phyloP scores from a whole-genome alignment of 2,329 filamentous ascomycete genomes.

The Pyrenophora teres region DNA sequence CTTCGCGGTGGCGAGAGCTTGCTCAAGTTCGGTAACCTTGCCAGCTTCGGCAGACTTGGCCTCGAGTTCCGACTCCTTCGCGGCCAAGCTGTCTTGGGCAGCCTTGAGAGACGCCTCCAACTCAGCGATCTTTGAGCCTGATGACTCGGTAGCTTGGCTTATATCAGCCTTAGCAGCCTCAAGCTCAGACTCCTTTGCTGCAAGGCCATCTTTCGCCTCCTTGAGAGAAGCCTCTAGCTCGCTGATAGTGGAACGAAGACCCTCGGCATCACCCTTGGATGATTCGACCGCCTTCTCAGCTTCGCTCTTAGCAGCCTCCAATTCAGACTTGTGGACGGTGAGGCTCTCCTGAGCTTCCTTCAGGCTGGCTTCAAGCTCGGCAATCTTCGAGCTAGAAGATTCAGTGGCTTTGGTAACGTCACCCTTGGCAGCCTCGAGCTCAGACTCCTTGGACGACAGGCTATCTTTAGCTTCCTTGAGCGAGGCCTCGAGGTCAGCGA shows the following conservation, averaged over 20 bases:
- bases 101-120: slow-evolving; percentile 22
- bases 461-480: slow-evolving; percentile 17
- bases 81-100: slow-evolving; percentile 13
- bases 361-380: slow-evolving; percentile 26
- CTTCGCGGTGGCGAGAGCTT: slow-evolving; percentile 19
- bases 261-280: slow-evolving; percentile 27
- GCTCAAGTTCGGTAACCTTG: slow-evolving; percentile 28
- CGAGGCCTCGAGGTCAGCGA: slow-evolving; percentile 26
- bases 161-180: slow-evolving; percentile 24
- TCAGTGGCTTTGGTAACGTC: slow-evolving; percentile 26
- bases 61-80: slow-evolving; percentile 23
- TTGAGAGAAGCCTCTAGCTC: slow-evolving; percentile 32
- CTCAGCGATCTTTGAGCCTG: slow-evolving; percentile 23
- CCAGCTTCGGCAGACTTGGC: slow-evolving; percentile 21
- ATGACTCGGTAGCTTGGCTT: slow-evolving; percentile 24
- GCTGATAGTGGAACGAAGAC: slow-evolving; percentile 26
- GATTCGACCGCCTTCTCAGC: slow-evolving; percentile 23
- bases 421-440: slow-evolving; percentile 22
- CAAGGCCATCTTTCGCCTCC: slow-evolving; percentile 21
- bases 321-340: slow-evolving; percentile 28
- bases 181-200: slow-evolving; percentile 31
- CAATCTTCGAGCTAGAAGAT: slow-evolving; percentile 25
- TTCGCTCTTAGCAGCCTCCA: slow-evolving; percentile 23
- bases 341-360: slow-evolving; percentile 31
- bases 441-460: slow-evolving; percentile 17